Percentiles rank a stretch among this genome's conserved stretches.
Evolutionary conservation across 257 asterid genomes (phyloP).

Genomic region (Lantana camara): DNA sequence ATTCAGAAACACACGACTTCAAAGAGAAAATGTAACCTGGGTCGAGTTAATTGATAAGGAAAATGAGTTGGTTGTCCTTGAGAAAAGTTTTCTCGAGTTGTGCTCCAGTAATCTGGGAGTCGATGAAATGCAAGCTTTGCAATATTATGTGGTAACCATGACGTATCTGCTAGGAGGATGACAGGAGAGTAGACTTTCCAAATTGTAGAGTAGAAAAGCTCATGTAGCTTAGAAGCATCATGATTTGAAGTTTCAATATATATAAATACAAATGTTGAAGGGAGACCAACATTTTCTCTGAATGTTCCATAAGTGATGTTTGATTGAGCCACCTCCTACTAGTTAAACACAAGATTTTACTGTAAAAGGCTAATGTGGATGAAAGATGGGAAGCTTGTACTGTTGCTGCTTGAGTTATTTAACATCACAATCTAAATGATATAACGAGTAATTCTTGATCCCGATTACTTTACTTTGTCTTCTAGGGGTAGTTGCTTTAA

Average conservation of each 20-base stretch:
- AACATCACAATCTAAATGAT: neutral
- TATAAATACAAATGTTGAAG: neutral
- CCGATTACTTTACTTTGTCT: neutral
- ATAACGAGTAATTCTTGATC: conserved; percentile 9
- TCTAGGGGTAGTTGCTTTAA: conserved; percentile 12
- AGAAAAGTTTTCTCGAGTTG: neutral
- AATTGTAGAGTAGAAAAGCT: neutral
- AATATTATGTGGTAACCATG: neutral
- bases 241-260: neutral
- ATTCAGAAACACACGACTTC: neutral
- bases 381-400: neutral
- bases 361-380: conserved; percentile 11
- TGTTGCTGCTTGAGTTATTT: conserved; percentile 6
- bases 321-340: neutral
- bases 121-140: neutral
- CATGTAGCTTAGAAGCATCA: neutral
- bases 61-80: neutral
- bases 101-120: neutral
- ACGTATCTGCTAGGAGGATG: neutral
- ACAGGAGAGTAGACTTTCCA: neutral
- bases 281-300: neutral
- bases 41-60: neutral
- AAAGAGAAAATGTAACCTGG: neutral
- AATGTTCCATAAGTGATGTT: neutral
- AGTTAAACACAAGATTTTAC: neutral